phyloP scores from a whole-genome alignment of 1,139 yeast genomes.

The Hansenula sp. region DNA sequence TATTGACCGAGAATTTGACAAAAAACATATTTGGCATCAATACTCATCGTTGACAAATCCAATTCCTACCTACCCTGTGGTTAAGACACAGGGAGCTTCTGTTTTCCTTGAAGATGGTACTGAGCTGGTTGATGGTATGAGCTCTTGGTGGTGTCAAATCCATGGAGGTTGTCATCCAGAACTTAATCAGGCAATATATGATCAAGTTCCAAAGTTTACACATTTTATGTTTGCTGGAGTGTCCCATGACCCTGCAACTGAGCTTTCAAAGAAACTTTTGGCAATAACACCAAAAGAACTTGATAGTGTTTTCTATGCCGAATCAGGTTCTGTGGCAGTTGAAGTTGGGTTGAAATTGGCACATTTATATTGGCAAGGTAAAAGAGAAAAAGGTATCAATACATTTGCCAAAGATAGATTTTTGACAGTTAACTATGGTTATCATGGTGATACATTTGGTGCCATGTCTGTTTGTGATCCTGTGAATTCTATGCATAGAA shows the following conservation, averaged over 20 bases:
- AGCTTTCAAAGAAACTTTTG: background rate
- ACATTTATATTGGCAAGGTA: slow-evolving; percentile 2
- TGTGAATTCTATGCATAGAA: slow-evolving; percentile 27
- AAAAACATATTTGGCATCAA: slow-evolving; percentile 2
- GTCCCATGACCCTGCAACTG: slow-evolving; percentile 2
- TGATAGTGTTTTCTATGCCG: slow-evolving; percentile 2
- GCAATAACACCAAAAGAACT: background rate
- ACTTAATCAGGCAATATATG: slow-evolving; percentile 2
- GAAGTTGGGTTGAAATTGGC: slow-evolving; percentile 3
- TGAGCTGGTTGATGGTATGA: slow-evolving; percentile 1
- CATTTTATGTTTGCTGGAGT: slow-evolving; percentile 4
- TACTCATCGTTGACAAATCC: slow-evolving; percentile 1
- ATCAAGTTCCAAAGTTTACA: slow-evolving; percentile 3
- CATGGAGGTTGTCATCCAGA: slow-evolving; percentile 3
- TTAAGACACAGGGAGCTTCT: background rate
- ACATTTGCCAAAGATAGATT: background rate
- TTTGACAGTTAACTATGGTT: slow-evolving; percentile 5
- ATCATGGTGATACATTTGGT: slow-evolving; percentile 28
- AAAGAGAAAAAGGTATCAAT: background rate
- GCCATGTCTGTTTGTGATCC: slow-evolving; percentile 29
- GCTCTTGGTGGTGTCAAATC: slow-evolving; percentile 3
- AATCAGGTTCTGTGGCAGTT: slow-evolving; percentile 2
- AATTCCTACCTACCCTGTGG: slow-evolving; percentile 1
- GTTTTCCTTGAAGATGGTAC: background rate
- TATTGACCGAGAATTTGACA: slow-evolving; percentile 1